phyloP scores from a whole-genome alignment of 2,329 filamentous ascomycete genomes.

The Colletotrichum brevisporum region DNA sequence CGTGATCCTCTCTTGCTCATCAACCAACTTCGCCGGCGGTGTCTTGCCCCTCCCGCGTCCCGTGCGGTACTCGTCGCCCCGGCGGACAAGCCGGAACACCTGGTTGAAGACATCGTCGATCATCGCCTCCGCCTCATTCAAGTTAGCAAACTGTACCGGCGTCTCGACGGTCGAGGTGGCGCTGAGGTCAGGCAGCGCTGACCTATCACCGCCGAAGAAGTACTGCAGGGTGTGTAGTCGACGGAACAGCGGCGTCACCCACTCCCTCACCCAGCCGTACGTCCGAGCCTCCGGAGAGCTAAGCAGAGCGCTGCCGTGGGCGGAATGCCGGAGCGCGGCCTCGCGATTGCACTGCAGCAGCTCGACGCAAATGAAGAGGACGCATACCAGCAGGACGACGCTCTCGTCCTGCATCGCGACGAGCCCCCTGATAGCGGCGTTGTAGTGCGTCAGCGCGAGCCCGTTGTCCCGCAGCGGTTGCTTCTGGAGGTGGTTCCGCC shows the following conservation, averaged over 20 bases:
- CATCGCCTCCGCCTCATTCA: slow-evolving; percentile 48
- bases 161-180: not conserved
- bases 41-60: slow-evolving; percentile 16
- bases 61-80: slow-evolving; percentile 46
- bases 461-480: not conserved
- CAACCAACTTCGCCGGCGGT: slow-evolving; percentile 39
- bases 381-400: slow-evolving; percentile 59
- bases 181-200: slow-evolving; percentile 36
- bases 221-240: slow-evolving; percentile 14
- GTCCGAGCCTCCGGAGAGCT: not conserved
- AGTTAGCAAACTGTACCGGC: slow-evolving; percentile 8
- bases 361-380: slow-evolving; percentile 68
- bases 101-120: slow-evolving; percentile 48
- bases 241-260: slow-evolving; percentile 23
- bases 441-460: slow-evolving; percentile 45
- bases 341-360: slow-evolving; percentile 63
- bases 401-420: slow-evolving; percentile 45
- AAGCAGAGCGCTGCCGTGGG: slow-evolving; percentile 30
- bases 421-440: slow-evolving; percentile 44
- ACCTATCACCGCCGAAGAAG: slow-evolving; percentile 6
- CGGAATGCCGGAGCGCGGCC: slow-evolving; percentile 53
- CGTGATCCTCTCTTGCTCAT: slow-evolving; percentile 8
- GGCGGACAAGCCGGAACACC: slow-evolving; percentile 48
- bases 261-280: slow-evolving; percentile 9
- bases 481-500: not conserved